Conservation (phyloP, 2,329 filamentous ascomycete species). For the Pseudogymnoascus sp. region DNA sequence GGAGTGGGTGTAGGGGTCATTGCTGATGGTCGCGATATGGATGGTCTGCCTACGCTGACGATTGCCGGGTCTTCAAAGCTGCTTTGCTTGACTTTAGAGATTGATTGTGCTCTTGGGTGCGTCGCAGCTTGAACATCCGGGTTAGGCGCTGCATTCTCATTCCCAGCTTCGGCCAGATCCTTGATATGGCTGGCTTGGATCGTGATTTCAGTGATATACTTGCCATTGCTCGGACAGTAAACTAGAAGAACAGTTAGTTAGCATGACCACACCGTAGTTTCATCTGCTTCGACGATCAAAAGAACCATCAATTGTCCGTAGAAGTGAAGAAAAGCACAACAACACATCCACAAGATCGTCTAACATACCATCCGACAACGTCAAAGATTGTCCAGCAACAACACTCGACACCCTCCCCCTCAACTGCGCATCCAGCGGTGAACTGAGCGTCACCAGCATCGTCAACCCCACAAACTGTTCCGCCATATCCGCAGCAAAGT, state of each 20-base stretch:
- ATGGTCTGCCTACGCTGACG: conserved; percentile 29
- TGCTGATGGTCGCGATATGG: conserved; percentile 23
- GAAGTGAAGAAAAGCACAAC: not conserved
- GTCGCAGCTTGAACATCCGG: not conserved
- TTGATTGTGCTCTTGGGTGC: not conserved
- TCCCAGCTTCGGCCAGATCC: conserved; percentile 26
- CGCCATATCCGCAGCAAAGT: conserved; percentile 19
- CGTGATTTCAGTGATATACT: conserved; percentile 26
- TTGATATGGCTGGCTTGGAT: conserved; percentile 28
- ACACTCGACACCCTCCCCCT: conserved; percentile 28
- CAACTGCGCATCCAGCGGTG: conserved; percentile 28
- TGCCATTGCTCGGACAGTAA: conserved; percentile 25
- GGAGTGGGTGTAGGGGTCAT: not conserved
- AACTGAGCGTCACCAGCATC: conserved; percentile 31
- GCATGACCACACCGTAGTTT: conserved; percentile 2
- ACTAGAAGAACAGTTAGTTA: conserved; percentile 17
- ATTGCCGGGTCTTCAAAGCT: conserved; percentile 30
- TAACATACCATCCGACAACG: conserved; percentile 27
- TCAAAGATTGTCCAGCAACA: conserved; percentile 29
- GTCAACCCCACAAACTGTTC: conserved; percentile 30
- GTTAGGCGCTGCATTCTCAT: conserved; percentile 21
- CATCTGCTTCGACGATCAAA: not conserved
- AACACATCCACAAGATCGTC: not conserved
- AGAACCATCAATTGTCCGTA: not conserved
- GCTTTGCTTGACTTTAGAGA: conserved; percentile 10